These are phyloP conservation scores for Blastobotrys attinorum DNA, from an alignment of 805 yeast species.

Conservation along the genomic window DNA sequence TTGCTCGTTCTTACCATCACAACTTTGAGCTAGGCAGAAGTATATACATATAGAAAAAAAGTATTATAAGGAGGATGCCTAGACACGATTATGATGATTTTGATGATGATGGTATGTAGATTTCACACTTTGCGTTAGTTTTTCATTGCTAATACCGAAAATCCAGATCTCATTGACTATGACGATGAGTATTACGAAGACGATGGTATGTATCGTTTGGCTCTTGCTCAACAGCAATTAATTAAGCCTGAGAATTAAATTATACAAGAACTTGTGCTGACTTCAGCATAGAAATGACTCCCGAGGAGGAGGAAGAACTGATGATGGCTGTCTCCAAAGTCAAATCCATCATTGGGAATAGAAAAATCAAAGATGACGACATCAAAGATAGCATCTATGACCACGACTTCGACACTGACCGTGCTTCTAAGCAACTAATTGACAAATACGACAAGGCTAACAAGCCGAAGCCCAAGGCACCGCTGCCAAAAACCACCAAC, in stretches of 20 bases:
- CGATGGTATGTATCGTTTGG: conserved; percentile 4
- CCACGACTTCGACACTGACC: conserved; percentile 48
- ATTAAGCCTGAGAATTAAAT: neutral
- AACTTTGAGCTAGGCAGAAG: neutral
- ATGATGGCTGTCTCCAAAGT: conserved; percentile 19
- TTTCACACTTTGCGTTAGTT: too few relatives aligned
- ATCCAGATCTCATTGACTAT: conserved; percentile 11
- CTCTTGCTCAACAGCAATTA: neutral
- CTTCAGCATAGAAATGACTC: conserved; percentile 14
- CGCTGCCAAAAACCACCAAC: conserved; percentile 8
- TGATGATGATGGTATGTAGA: conserved; percentile 15
- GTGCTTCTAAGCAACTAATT: conserved; percentile 40
- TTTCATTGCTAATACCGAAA: neutral
- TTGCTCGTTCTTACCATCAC: neutral
- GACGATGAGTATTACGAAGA: conserved; percentile 15
- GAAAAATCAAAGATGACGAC: conserved; percentile 40
- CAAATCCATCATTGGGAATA: conserved; percentile 22
- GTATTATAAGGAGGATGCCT: neutral
- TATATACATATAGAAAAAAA: too few relatives aligned
- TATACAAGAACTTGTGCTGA: neutral
- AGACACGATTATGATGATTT: conserved; percentile 10
- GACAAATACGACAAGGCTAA: conserved; percentile 21
- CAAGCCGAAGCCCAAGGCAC: conserved; percentile 6
- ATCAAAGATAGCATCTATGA: conserved; percentile 53
- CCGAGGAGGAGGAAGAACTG: conserved; percentile 23